A percentile compares a stretch with the other conserved stretches of the same genome.
Conservation (phyloP, 257 asterid species). For the Scutellaria galericulata region DNA sequence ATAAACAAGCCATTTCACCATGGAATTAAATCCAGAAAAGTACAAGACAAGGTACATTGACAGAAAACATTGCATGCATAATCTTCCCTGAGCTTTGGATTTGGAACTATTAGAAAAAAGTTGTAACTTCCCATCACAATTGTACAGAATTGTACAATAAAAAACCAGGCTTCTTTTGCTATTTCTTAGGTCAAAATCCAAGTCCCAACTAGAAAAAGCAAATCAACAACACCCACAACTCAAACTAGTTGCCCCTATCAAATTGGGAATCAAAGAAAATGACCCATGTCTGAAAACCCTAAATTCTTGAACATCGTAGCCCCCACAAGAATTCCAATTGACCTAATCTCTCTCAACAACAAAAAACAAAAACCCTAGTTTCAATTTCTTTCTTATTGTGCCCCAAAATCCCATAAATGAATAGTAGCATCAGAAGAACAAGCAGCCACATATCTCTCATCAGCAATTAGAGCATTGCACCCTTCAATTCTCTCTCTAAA, state of each 20-base stretch:
- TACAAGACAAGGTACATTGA: not conserved
- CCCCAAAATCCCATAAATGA: constrained; percentile 89
- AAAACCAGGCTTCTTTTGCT: not conserved
- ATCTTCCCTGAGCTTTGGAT: not conserved
- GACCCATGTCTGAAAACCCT: constrained; percentile 35
- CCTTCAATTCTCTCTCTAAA: constrained; percentile 61
- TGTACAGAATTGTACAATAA: constrained; percentile 7
- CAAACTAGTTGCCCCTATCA: constrained; percentile 22
- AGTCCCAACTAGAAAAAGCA: constrained; percentile 1
- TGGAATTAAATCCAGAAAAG: too few relatives aligned
- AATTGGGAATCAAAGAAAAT: constrained; percentile 20
- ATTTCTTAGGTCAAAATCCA: constrained; percentile 4
- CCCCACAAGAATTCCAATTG: not conserved
- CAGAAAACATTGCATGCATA: not conserved
- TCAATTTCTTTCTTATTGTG: constrained; percentile 30
- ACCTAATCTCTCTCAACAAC: not conserved
- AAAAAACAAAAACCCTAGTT: constrained; percentile 12
- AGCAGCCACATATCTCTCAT: constrained; percentile 72
- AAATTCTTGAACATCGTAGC: not conserved
- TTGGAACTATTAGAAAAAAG: constrained; percentile 16
- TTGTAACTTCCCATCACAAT: constrained; percentile 7
- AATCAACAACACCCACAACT: not conserved
- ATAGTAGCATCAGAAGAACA: constrained; percentile 67
- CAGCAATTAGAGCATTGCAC: constrained; percentile 60
- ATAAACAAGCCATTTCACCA: too few relatives aligned